Percentiles rank a stretch among this genome's conserved stretches.
Conservation (phyloP, 2,329 filamentous ascomycete species). For the Colletotrichum echinochloae region DNA sequence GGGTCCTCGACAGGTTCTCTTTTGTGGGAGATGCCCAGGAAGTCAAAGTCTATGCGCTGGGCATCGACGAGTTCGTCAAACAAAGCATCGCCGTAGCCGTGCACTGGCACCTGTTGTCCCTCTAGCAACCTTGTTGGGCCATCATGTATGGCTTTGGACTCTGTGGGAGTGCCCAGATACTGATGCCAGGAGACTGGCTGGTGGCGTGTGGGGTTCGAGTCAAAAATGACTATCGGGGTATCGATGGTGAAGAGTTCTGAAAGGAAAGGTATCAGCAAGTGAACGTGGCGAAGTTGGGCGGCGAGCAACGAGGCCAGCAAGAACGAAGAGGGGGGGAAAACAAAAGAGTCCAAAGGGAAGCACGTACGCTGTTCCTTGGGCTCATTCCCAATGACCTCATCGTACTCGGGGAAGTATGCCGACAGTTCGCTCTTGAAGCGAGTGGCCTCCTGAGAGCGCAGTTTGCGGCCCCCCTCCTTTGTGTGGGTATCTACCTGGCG, state of each 20-base stretch:
- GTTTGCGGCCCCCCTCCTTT: constrained; percentile 76
- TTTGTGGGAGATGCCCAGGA: constrained; percentile 61
- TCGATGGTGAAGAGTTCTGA: constrained; percentile 79
- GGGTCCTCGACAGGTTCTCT: constrained; percentile 63
- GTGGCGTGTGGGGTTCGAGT: constrained; percentile 56
- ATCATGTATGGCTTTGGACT: constrained; percentile 6
- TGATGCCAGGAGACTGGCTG: constrained; percentile 39
- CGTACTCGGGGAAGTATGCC: constrained; percentile 92
- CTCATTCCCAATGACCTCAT: constrained; percentile 91
- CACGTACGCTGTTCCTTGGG: constrained; percentile 80
- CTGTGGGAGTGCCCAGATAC: neutral
- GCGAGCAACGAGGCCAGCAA: neutral
- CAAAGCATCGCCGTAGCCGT: constrained; percentile 66
- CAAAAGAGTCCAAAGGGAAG: neutral
- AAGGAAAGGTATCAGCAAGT: constrained; percentile 30
- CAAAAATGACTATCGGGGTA: constrained; percentile 78
- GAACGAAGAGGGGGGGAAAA: neutral
- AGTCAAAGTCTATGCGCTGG: constrained; percentile 67
- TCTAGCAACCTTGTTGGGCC: neutral
- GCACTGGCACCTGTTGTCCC: constrained; percentile 54
- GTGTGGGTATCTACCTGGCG: constrained; percentile 55
- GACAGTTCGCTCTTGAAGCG: constrained; percentile 92
- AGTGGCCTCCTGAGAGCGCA: constrained; percentile 87
- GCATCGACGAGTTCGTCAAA: constrained; percentile 69
- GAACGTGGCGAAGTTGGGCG: neutral